Evolutionary conservation across 306 rosid species (phyloP), one percentile per base, ranked within the genome.

Genomic region (Psophocarpus tetragonolobus): DNA sequence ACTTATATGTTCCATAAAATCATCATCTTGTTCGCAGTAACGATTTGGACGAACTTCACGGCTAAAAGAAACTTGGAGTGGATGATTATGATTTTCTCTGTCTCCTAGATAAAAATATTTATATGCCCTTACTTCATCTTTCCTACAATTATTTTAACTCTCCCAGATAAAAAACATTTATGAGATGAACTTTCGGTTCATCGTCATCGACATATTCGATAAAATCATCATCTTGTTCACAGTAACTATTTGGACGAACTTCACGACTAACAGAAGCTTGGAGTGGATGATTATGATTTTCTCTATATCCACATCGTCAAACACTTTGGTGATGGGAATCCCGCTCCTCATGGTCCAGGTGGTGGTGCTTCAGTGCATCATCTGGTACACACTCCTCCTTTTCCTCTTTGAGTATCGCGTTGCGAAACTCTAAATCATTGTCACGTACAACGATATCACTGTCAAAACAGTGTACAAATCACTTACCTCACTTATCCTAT

Each of bases 281-380:
- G 99, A 96, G 67, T 96, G 99, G 99, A 88, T 92, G 98, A 96
- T 96, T 42, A 96, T 98, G 0, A 92, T 96, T 23, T 96, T 96
- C 84, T 96, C 98, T 0, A 90, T 96, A 13, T 92, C 99, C 23
- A 96, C 99, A 27, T 88, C 92, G 51, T 98, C 99, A 1, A 96
- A 96, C 80, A 96, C 99, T 0, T 76, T 96, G 0, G 98, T 96
- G 3, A 96, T 96, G 99, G 99, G 99, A 0, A 96, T 96, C 47
- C 99, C 99, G 0, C 69, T 96, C 5, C 79, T 96, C 20, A 96
- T 96, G 99, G 93, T 96, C 2, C 99, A 96, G 78, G 88, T 96
- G 1, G 98, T 96, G 11, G 99, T 96, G 5, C 84, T 96, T 32
- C 99, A 96, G 91, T 96, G 99, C 42, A 96, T 92, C 17, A 91